These are phyloP conservation scores for Hirschfeldia incana DNA, from an alignment of 345 rosid species.

Conservation along the genomic window DNA sequence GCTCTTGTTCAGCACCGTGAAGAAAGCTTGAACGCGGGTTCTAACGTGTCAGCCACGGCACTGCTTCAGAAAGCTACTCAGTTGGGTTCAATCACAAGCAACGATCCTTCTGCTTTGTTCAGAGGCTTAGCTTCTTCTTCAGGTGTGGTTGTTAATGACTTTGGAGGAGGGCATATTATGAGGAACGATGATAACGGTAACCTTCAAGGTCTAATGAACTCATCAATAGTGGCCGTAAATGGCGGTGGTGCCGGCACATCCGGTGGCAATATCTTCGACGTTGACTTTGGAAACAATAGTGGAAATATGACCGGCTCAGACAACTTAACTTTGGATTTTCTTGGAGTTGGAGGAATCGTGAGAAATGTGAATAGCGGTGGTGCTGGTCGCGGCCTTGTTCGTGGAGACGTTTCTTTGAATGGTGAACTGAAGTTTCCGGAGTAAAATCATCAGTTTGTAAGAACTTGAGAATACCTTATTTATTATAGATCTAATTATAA, in stretches of 20 bases:
- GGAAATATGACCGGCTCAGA: conserved; percentile 54
- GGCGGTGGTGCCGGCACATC: conserved; percentile 16
- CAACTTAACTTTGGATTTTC: conserved; percentile 73
- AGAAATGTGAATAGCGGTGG: conserved; percentile 44
- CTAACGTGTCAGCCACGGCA: conserved; percentile 79
- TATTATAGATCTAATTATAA: background rate
- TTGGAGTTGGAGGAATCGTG: conserved; percentile 75
- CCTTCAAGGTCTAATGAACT: conserved; percentile 67
- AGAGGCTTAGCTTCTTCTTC: conserved; percentile 56
- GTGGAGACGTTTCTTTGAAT: conserved; percentile 23
- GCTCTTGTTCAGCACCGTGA: conserved; percentile 44
- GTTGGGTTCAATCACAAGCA: conserved; percentile 57
- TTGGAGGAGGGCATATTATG: conserved; percentile 34
- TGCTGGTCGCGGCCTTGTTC: conserved; percentile 27
- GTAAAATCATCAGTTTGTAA: conserved; percentile 35
- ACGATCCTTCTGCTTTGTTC: conserved; percentile 48
- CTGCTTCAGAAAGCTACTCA: conserved; percentile 90
- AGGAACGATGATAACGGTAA: conserved; percentile 49
- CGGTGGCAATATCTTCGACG: conserved; percentile 40
- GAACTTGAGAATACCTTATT: conserved; percentile 20
- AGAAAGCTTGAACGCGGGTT: conserved; percentile 43
- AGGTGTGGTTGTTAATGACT: conserved; percentile 25
- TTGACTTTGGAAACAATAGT: conserved; percentile 27
- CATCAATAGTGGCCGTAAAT: conserved; percentile 48
- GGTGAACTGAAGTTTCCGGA: conserved; percentile 35